Evolutionary conservation across 164 flowering plant species (phyloP).

Genomic region (Taxillus chinensis): DNA sequence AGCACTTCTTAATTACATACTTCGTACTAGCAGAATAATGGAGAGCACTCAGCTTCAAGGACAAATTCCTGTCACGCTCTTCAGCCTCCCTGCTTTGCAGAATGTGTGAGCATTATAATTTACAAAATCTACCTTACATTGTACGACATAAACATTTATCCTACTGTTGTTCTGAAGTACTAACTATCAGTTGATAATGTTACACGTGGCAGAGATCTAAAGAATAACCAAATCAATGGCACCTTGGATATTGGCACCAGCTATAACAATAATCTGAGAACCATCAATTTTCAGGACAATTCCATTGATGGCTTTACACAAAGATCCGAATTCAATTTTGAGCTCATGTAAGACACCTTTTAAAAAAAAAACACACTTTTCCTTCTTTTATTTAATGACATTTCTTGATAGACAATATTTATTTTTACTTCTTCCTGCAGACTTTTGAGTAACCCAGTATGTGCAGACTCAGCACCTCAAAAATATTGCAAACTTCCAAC

Average conservation of each 20-base stretch:
- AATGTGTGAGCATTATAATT: conserved; percentile 36
- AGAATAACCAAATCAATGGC: conserved; percentile 36
- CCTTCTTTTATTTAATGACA: neutral
- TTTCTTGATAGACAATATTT: neutral
- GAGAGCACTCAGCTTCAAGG: conserved; percentile 43
- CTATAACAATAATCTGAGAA: conserved; percentile 29
- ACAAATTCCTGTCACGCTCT: conserved; percentile 29
- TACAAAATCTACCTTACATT: neutral
- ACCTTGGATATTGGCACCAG: conserved; percentile 28
- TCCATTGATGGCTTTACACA: conserved; percentile 13
- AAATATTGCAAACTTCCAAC: conserved; percentile 19
- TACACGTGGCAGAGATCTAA: conserved; percentile 27
- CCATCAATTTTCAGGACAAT: conserved; percentile 41
- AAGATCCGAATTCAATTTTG: conserved; percentile 2
- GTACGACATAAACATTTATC: no score
- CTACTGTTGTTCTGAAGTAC: no score
- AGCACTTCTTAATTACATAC: neutral
- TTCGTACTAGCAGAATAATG: conserved; percentile 27
- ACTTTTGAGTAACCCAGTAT: conserved; percentile 38
- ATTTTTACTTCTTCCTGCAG: conserved; percentile 17
- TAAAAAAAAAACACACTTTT: no score
- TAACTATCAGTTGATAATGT: neutral
- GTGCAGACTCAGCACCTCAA: conserved; percentile 12
- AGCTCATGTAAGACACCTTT: conserved; percentile 27
- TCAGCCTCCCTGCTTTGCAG: conserved; percentile 38